These are phyloP conservation scores for Leptomonas pyrrhocoris DNA, from an alignment of 208 protist species.

Conservation along the genomic window DNA sequence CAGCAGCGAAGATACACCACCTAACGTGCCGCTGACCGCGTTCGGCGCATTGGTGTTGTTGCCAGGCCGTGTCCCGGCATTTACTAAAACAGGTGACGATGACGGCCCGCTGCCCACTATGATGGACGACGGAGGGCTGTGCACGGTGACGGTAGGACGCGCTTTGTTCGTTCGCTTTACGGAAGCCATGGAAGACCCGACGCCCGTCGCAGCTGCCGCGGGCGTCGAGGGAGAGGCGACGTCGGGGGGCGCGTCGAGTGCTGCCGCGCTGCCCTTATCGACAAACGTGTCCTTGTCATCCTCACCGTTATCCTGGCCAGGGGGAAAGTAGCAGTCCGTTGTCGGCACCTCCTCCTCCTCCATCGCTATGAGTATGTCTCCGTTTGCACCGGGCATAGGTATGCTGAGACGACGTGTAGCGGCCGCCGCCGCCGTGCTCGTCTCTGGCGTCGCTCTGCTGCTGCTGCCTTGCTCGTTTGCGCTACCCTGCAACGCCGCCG, in stretches of 20 bases:
- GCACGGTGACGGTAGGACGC: slow-evolving; percentile 12
- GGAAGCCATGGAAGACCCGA: not conserved
- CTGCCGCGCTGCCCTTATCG: slow-evolving; percentile 74
- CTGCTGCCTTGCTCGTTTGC: slow-evolving; percentile 12
- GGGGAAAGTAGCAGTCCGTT: slow-evolving; percentile 21
- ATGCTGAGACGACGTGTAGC: slow-evolving; percentile 2
- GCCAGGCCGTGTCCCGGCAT: not conserved
- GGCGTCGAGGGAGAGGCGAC: not conserved
- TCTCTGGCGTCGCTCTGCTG: not conserved
- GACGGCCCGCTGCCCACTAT: not conserved
- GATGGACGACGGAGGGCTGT: slow-evolving; percentile 8
- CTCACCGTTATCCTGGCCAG: slow-evolving; percentile 31
- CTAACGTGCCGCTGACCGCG: not conserved
- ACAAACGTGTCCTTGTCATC: slow-evolving; percentile 91
- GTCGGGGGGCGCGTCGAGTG: slow-evolving; percentile 1
- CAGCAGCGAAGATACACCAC: not conserved
- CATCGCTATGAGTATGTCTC: not conserved
- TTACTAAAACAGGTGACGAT: not conserved
- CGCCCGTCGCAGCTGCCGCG: not conserved
- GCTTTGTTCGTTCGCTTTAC: slow-evolving; percentile 8
- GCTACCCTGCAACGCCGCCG: slow-evolving; percentile 25
- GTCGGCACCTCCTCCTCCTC: slow-evolving; percentile 19
- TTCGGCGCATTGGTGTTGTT: not conserved
- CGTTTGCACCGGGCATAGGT: not conserved
- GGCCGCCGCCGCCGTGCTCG: slow-evolving; percentile 2